Evolutionary conservation across 2,329 filamentous ascomycete species (phyloP).

Genomic region (Exophiala aquamarina): DNA sequence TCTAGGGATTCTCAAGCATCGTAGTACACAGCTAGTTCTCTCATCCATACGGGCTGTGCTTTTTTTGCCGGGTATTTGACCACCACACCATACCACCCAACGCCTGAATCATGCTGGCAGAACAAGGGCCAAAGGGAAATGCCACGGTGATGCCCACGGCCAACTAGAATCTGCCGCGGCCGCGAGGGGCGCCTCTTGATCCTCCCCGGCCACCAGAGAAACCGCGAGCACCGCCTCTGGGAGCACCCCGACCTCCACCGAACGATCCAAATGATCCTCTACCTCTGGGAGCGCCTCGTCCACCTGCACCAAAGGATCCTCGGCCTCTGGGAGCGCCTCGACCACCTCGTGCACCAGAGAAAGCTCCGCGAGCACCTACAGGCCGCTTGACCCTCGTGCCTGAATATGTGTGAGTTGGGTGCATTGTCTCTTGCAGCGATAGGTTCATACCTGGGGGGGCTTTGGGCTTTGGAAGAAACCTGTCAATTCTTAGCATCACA

Average conservation of each 20-base stretch:
- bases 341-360: slow-evolving; percentile 35
- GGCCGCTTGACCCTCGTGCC: slow-evolving; percentile 45
- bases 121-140: no score
- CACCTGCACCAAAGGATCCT: slow-evolving; percentile 49
- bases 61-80: no score
- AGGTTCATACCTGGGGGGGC: slow-evolving; percentile 50
- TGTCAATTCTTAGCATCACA: slow-evolving; percentile 33
- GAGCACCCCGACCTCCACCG: slow-evolving; percentile 40
- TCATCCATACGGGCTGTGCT: no score
- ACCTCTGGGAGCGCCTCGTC: slow-evolving; percentile 40
- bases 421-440: slow-evolving; percentile 4
- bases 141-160: slow-evolving; percentile 8
- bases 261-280: slow-evolving; percentile 36
- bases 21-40: no score
- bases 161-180: slow-evolving; percentile 20
- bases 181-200: slow-evolving; percentile 28
- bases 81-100: no score
- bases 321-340: slow-evolving; percentile 57
- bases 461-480: slow-evolving; percentile 94
- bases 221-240: slow-evolving; percentile 34
- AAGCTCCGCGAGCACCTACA: slow-evolving; percentile 48
- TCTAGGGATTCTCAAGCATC: no score
- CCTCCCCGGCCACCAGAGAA: slow-evolving; percentile 30
- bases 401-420: slow-evolving; percentile 44
- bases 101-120: no score